Conservation (phyloP, 2,329 filamentous ascomycete genomes). For the Ophioceras dolichostomum region DNA sequence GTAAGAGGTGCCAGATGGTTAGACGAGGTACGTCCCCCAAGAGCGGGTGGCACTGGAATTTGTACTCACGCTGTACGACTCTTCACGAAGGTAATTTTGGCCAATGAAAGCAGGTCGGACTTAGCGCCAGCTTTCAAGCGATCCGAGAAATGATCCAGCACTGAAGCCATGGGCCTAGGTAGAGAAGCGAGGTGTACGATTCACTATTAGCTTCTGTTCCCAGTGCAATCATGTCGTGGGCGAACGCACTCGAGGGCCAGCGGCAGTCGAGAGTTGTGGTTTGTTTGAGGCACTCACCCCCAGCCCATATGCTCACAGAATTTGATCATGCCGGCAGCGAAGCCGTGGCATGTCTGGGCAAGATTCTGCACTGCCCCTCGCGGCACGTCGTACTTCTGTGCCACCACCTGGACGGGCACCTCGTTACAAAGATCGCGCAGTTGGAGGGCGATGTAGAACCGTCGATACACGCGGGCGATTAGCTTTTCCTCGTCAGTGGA, state of each 20-base stretch:
- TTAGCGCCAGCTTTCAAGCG: constrained; percentile 60
- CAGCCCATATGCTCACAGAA: constrained; percentile 70
- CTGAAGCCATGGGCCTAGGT: constrained; percentile 51
- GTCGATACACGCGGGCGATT: constrained; percentile 50
- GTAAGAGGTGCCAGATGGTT: too few relatives aligned
- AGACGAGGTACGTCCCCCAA: too few relatives aligned
- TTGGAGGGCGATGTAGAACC: constrained; percentile 65
- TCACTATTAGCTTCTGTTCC: too few relatives aligned
- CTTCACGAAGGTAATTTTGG: constrained; percentile 64
- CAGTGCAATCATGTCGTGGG: too few relatives aligned
- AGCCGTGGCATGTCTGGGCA: constrained; percentile 64
- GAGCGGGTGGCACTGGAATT: too few relatives aligned
- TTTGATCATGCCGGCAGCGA: constrained; percentile 67
- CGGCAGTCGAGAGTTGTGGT: too few relatives aligned
- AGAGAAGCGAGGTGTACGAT: neutral
- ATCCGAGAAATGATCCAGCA: constrained; percentile 65
- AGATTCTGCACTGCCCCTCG: constrained; percentile 61
- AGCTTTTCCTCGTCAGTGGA: constrained; percentile 47
- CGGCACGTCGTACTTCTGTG: constrained; percentile 57
- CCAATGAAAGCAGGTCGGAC: constrained; percentile 57
- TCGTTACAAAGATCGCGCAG: constrained; percentile 72
- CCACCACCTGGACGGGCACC: constrained; percentile 55
- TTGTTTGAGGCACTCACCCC: constrained; percentile 36
- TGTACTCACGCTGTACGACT: constrained; percentile 60
- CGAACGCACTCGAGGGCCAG: too few relatives aligned